Percentiles rank a stretch among this genome's conserved stretches.
Evolutionary conservation across 2,329 filamentous ascomycete genomes (phyloP).

Genomic region (Alternaria metachromatica): DNA sequence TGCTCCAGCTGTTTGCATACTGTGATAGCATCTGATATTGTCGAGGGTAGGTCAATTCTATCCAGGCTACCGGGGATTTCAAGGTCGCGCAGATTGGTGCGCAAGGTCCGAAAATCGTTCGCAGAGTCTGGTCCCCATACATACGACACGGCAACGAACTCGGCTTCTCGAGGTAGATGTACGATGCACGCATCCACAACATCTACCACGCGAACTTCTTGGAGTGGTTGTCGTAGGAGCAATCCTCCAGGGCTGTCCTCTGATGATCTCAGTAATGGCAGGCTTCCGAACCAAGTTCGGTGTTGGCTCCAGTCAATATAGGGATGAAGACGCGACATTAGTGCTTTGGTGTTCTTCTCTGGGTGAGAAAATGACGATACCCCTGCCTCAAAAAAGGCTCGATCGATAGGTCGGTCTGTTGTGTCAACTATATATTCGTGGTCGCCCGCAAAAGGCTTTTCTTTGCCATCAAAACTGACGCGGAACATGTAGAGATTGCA

Average conservation of each 20-base stretch:
- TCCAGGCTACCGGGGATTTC: not conserved
- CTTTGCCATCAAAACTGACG: not conserved
- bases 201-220: constrained; percentile 5
- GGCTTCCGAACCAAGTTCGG: not conserved
- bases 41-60: not conserved
- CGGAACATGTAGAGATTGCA: not conserved
- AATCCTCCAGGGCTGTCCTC: not conserved
- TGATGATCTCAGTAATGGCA: not conserved
- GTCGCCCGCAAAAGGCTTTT: not conserved
- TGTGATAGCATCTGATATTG: constrained; percentile 4
- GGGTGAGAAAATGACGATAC: not conserved
- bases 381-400: not conserved
- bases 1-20: not conserved
- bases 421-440: not conserved
- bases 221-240: not conserved
- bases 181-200: constrained; percentile 1
- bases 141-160: constrained; percentile 7
- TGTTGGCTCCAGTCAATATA: not conserved
- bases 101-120: not conserved
- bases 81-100: not conserved
- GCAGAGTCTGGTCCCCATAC: not conserved
- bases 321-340: not conserved
- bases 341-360: not conserved
- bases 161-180: not conserved
- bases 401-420: not conserved